Evolutionary conservation across 2,329 filamentous ascomycete genomes (phyloP).

Genomic region (Ophiosphaerella herpotricha): DNA sequence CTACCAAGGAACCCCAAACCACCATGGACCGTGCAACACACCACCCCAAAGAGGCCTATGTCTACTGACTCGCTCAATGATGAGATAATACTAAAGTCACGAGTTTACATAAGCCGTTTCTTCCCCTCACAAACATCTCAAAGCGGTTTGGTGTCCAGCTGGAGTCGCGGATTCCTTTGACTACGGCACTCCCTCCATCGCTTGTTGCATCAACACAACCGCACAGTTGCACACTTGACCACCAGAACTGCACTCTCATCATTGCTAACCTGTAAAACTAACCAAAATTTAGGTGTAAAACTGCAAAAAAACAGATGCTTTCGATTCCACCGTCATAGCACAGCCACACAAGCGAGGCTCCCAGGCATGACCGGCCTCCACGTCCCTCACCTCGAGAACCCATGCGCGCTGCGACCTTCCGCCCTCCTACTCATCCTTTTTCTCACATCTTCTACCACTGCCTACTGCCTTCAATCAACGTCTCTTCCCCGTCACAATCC

Average conservation of each 20-base stretch:
- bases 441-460: not conserved
- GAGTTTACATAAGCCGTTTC: conserved; percentile 11
- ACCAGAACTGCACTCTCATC: conserved; percentile 26
- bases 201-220: conserved; percentile 24
- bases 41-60: not conserved
- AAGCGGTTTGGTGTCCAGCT: conserved; percentile 26
- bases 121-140: conserved; percentile 15
- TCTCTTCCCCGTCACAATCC: not conserved
- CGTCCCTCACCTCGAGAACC: conserved; percentile 17
- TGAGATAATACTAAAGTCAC: conserved; percentile 7
- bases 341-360: conserved; percentile 34
- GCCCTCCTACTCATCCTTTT: conserved; percentile 17
- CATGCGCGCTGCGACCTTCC: conserved; percentile 13
- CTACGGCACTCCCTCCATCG: conserved; percentile 25
- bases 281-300: conserved; percentile 26
- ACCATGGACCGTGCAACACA: not conserved
- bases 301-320: conserved; percentile 16
- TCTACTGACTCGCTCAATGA: not conserved
- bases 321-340: conserved; percentile 26
- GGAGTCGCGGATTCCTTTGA: conserved; percentile 28
- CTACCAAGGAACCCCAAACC: not conserved
- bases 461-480: not conserved
- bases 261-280: conserved; percentile 28
- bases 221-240: conserved; percentile 23
- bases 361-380: conserved; percentile 32